Percentiles rank a stretch among this genome's conserved stretches.
Conservation (phyloP, 371 early-diverging fungal species). For the Lichtheimia ornata region DNA sequence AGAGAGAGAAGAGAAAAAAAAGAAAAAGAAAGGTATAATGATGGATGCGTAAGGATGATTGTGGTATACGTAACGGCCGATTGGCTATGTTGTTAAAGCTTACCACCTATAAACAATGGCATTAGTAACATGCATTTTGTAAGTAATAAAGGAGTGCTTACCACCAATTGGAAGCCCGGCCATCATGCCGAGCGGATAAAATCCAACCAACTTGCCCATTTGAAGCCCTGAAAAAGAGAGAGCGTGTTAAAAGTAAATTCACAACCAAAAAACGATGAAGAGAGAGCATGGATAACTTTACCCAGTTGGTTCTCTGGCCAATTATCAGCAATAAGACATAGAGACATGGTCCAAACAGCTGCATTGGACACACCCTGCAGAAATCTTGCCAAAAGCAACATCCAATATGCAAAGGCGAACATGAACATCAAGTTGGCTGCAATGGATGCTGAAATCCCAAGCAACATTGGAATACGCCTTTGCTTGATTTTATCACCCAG, state of each 20-base stretch:
- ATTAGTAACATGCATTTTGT: not conserved
- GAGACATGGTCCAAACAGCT: constrained; percentile 65
- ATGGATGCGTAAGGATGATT: not conserved
- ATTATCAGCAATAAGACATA: constrained; percentile 64
- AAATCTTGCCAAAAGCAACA: constrained; percentile 63
- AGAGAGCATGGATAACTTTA: not conserved
- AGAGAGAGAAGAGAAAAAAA: not conserved
- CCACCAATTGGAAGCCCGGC: constrained; percentile 67
- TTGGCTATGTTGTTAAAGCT: not conserved
- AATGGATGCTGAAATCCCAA: constrained; percentile 58
- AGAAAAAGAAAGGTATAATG: not conserved
- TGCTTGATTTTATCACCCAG: constrained; percentile 47
- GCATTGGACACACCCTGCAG: constrained; percentile 70
- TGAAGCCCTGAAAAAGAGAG: constrained; percentile 28
- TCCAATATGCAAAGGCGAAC: constrained; percentile 54
- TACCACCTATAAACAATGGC: not conserved
- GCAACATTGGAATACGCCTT: constrained; percentile 64
- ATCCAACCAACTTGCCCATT: constrained; percentile 68
- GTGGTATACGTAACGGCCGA: not conserved
- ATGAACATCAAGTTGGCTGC: constrained; percentile 63
- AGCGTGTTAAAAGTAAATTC: not conserved
- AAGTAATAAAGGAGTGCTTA: constrained; percentile 12
- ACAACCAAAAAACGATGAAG: not conserved
- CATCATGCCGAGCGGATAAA: constrained; percentile 64
- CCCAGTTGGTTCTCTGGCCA: constrained; percentile 60